Percentiles rank a stretch among this genome's conserved stretches.
Conservation (phyloP, 495 filamentous ascomycete species). For the Aspergillus wentii region DNA sequence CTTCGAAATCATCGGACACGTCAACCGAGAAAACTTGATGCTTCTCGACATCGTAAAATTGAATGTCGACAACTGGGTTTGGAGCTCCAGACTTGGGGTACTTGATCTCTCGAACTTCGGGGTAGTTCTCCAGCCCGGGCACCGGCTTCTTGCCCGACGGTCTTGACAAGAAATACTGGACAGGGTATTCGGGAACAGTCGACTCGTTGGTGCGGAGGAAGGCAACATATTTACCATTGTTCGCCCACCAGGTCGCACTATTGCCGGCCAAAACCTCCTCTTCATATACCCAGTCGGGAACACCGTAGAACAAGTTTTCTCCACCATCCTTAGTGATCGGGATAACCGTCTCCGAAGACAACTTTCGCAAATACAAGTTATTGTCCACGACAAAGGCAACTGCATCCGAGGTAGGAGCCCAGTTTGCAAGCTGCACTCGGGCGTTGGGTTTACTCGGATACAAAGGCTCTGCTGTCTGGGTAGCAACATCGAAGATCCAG, state of each 20-base stretch:
- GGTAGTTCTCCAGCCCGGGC: constrained; percentile 80
- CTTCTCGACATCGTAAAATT: constrained; percentile 84
- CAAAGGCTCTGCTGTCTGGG: constrained; percentile 72
- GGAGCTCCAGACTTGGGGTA: constrained; percentile 95
- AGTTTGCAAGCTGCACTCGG: constrained; percentile 77
- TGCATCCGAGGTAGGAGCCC: constrained; percentile 84
- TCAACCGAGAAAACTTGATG: constrained; percentile 74
- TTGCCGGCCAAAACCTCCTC: constrained; percentile 85
- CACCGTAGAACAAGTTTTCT: constrained; percentile 82
- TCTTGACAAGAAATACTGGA: constrained; percentile 87
- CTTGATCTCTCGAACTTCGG: constrained; percentile 87
- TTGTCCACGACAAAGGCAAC: constrained; percentile 83
- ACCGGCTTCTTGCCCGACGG: constrained; percentile 72
- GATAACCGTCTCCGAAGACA: constrained; percentile 54
- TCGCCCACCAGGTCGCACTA: constrained; percentile 90
- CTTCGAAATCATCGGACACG: constrained; percentile 69
- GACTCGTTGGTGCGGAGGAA: constrained; percentile 93
- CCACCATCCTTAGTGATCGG: constrained; percentile 86
- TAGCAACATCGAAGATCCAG: constrained; percentile 90
- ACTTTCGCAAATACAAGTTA: constrained; percentile 76
- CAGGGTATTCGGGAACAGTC: constrained; percentile 83
- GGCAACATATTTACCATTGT: constrained; percentile 80
- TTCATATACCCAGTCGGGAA: constrained; percentile 99
- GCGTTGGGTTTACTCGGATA: constrained; percentile 63
- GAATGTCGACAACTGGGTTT: constrained; percentile 81